phyloP scores from a whole-genome alignment of 2,329 filamentous ascomycete species.

The Arthrobotrys entomopaga region DNA sequence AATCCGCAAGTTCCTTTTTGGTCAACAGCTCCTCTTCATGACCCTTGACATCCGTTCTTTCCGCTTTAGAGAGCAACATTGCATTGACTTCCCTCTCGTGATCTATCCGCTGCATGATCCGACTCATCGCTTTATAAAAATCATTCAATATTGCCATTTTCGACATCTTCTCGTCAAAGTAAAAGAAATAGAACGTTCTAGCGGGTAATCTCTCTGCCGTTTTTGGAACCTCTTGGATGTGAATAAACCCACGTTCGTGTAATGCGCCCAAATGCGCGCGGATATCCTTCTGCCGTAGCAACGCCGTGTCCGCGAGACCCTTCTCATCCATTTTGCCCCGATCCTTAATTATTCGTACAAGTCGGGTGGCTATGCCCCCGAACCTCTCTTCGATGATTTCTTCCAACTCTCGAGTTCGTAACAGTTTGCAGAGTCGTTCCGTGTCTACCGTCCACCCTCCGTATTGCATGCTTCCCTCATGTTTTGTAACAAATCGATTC shows the following conservation, averaged over 20 bases:
- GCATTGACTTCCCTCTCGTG: slow-evolving; percentile 78
- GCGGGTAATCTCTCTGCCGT: slow-evolving; percentile 83
- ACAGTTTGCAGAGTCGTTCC: slow-evolving; percentile 71
- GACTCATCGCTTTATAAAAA: slow-evolving; percentile 88
- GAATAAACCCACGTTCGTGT: slow-evolving; percentile 85
- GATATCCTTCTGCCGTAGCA: slow-evolving; percentile 86
- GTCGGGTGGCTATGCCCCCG: slow-evolving; percentile 78
- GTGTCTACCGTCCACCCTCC: slow-evolving; percentile 89
- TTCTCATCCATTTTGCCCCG: slow-evolving; percentile 97
- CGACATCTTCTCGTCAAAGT: slow-evolving; percentile 48
- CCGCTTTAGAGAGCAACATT: slow-evolving; percentile 80
- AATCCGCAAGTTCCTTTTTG: slow-evolving; percentile 75
- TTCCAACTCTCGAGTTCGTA: slow-evolving; percentile 83
- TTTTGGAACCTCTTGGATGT: slow-evolving; percentile 92
- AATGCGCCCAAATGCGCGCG: slow-evolving; percentile 85
- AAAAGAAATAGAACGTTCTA: slow-evolving; percentile 74
- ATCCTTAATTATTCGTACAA: slow-evolving; percentile 84
- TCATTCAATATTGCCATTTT: slow-evolving; percentile 72
- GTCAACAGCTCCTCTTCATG: slow-evolving; percentile 83
- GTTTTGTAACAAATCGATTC: slow-evolving; percentile 73
- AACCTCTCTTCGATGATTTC: slow-evolving; percentile 81
- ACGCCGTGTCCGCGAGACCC: slow-evolving; percentile 77
- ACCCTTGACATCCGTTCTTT: slow-evolving; percentile 85
- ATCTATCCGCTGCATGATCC: slow-evolving; percentile 81
- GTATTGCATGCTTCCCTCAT: slow-evolving; percentile 70